These are phyloP conservation scores for Helichrysum umbraculigerum DNA, from an alignment of 129 eudicot species.

Conservation along the genomic window DNA sequence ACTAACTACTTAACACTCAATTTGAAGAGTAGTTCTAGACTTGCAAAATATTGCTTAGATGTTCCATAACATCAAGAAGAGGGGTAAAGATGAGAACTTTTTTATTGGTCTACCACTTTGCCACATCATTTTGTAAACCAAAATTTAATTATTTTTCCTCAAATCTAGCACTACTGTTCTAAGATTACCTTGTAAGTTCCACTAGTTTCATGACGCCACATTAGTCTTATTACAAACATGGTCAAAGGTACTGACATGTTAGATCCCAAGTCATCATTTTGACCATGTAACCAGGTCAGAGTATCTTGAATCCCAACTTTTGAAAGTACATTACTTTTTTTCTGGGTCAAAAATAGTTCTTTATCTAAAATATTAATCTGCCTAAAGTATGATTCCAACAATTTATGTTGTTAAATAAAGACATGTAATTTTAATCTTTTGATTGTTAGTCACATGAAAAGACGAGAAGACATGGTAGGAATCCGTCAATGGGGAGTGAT, in stretches of 20 bases:
- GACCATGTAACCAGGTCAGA: neutral
- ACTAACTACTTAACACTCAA: too few species aligned
- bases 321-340: neutral
- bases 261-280: neutral
- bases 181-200: too few species aligned
- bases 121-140: neutral
- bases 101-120: too few species aligned
- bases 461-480: slow-evolving; percentile 63
- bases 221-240: neutral
- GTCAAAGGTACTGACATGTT: neutral
- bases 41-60: too few species aligned
- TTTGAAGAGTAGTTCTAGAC: too few species aligned
- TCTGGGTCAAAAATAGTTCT: neutral
- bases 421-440: slow-evolving; percentile 5
- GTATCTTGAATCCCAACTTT: neutral
- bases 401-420: neutral
- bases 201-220: neutral
- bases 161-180: neutral
- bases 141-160: too few species aligned
- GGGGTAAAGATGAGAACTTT: too few species aligned
- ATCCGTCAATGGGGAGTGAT: slow-evolving; percentile 69
- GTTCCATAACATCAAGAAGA: too few species aligned
- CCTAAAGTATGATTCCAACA: neutral
- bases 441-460: slow-evolving; percentile 25
- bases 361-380: neutral